Conservation (phyloP, 768 basidiomycete genomes). For the Amylocystis lapponica region DNA sequence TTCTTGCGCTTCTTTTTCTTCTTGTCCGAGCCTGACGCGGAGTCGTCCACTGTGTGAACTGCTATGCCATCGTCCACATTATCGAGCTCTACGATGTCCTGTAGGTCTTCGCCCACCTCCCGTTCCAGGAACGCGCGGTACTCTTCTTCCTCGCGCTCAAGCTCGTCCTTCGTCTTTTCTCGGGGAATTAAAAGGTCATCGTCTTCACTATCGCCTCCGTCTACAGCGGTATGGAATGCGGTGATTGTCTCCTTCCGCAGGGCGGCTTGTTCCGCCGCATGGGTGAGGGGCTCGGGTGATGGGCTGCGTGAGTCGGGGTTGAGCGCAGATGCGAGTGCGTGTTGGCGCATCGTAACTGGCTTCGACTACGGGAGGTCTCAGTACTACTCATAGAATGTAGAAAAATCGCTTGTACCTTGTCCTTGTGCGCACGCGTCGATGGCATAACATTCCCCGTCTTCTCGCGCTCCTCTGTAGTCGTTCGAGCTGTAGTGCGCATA, state of each 20-base stretch:
- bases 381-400: not conserved
- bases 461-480: conserved; percentile 57
- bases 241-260: conserved; percentile 80
- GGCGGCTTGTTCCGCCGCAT: conserved; percentile 69
- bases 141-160: conserved; percentile 75
- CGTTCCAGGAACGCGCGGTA: conserved; percentile 78
- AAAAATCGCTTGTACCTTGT: conserved; percentile 37
- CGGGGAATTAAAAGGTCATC: conserved; percentile 70
- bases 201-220: conserved; percentile 42
- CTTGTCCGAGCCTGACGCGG: conserved; percentile 19
- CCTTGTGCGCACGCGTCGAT: conserved; percentile 29
- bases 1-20: conserved; percentile 25
- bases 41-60: conserved; percentile 23
- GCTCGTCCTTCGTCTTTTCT: conserved; percentile 73
- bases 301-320: conserved; percentile 55
- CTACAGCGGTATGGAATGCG: conserved; percentile 60
- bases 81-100: conserved; percentile 59
- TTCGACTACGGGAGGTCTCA: conserved; percentile 41
- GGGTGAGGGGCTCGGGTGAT: conserved; percentile 50
- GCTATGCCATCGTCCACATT: conserved; percentile 13
- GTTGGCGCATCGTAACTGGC: conserved; percentile 71
- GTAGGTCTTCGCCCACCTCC: conserved; percentile 74
- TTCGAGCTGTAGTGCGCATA: not conserved
- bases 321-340: conserved; percentile 58
- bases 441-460: conserved; percentile 34